Evolutionary conservation across 495 filamentous ascomycete genomes (phyloP).

Genomic region (Friedmanniomyces simplex): DNA sequence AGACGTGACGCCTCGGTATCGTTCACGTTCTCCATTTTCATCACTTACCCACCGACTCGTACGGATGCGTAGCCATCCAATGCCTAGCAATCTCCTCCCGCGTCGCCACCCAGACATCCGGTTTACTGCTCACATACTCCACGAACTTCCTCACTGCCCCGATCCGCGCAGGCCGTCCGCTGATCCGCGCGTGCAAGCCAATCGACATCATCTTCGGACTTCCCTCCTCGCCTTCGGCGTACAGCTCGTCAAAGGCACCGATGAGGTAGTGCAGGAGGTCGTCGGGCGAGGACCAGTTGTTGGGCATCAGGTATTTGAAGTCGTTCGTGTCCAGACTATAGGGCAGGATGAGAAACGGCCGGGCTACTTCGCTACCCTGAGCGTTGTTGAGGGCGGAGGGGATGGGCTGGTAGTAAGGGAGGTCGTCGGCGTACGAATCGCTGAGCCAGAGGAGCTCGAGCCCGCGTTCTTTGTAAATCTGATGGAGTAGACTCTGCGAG

Average conservation of each 20-base stretch:
- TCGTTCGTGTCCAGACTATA: slow-evolving; percentile 4
- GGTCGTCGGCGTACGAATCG: slow-evolving; percentile 5
- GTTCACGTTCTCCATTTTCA: neutral
- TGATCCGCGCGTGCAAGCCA: slow-evolving; percentile 2
- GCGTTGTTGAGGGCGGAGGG: neutral
- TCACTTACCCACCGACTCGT: neutral
- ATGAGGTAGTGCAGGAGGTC: neutral
- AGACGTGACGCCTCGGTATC: too few species aligned
- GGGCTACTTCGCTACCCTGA: neutral
- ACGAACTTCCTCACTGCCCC: slow-evolving; percentile 2
- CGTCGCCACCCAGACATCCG: slow-evolving; percentile 1
- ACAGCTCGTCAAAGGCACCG: slow-evolving; percentile 4
- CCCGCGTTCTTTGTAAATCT: slow-evolving; percentile 1
- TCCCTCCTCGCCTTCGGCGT: slow-evolving; percentile 1
- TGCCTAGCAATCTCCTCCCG: slow-evolving; percentile 5
- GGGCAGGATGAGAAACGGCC: neutral
- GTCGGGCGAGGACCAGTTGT: slow-evolving; percentile 3
- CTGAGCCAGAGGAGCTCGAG: slow-evolving; percentile 4
- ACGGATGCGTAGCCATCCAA: neutral
- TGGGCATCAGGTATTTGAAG: slow-evolving; percentile 3
- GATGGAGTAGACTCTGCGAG: neutral
- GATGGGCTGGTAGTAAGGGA: slow-evolving; percentile 2
- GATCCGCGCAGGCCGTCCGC: neutral
- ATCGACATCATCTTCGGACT: slow-evolving; percentile 6
- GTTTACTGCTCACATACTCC: neutral